These are phyloP conservation scores for Saccharomyces eubayanus DNA, from an alignment of 805 yeast genomes.

Conservation along the genomic window DNA sequence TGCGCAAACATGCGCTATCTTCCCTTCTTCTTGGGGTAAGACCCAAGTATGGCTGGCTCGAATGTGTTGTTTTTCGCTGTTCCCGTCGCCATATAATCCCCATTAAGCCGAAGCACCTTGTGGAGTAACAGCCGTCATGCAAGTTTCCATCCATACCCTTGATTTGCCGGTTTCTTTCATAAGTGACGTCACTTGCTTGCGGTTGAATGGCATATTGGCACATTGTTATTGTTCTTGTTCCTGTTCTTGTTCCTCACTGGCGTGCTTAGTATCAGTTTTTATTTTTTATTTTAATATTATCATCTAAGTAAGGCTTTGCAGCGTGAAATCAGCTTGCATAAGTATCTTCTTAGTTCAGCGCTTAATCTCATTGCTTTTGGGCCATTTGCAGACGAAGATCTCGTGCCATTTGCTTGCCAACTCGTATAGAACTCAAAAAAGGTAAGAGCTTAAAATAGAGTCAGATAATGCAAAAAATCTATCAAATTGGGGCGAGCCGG, in stretches of 20 bases:
- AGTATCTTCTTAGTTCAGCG: no score
- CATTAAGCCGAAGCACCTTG: neutral
- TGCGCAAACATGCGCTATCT: neutral
- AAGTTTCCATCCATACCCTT: no score
- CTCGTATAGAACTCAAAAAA: neutral
- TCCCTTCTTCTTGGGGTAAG: neutral
- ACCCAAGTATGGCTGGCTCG: neutral
- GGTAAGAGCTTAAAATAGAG: neutral
- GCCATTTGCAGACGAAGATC: no score
- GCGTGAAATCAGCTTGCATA: no score
- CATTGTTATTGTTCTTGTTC: no score
- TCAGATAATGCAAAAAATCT: neutral
- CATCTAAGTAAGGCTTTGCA: no score
- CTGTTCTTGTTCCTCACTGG: no score
- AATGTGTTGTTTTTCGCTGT: neutral
- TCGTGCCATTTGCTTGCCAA: no score
- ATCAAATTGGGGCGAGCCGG: conserved; percentile 29
- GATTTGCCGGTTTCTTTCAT: neutral
- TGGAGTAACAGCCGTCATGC: neutral
- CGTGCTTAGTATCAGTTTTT: no score
- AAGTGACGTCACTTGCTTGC: neutral
- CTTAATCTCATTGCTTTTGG: no score
- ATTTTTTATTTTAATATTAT: no score
- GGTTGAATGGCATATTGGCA: no score
- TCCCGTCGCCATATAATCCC: neutral